A percentile compares a stretch with the other conserved stretches of the same genome.
These are phyloP conservation scores for Sanghuangporus sanghuang DNA, from an alignment of 1,284 basidiomycete species.

Conservation along the genomic window DNA sequence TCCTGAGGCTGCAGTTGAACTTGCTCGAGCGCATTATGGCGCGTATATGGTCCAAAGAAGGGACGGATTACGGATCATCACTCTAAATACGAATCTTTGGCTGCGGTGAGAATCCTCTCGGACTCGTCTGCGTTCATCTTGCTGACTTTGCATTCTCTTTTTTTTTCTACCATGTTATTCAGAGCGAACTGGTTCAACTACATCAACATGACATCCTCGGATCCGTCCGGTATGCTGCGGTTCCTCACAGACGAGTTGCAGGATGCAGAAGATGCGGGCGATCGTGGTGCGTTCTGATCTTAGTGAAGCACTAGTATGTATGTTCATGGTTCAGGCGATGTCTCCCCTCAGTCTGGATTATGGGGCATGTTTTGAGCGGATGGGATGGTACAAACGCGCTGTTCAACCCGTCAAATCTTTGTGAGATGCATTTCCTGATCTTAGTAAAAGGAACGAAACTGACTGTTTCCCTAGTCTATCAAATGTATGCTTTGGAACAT, in stretches of 20 bases:
- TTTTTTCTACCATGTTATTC: not conserved
- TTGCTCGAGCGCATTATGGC: slow-evolving; percentile 66
- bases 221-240: slow-evolving; percentile 69
- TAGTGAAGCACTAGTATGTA: not conserved
- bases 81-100: slow-evolving; percentile 76
- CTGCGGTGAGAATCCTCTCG: not conserved
- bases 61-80: slow-evolving; percentile 69
- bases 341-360: slow-evolving; percentile 60
- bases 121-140: no score
- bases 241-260: slow-evolving; percentile 82
- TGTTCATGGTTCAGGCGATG: not conserved
- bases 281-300: slow-evolving; percentile 42
- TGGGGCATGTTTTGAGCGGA: slow-evolving; percentile 73
- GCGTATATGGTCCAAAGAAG: slow-evolving; percentile 66
- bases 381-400: slow-evolving; percentile 71
- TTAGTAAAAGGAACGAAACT: not conserved
- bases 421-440: slow-evolving; percentile 33
- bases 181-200: slow-evolving; percentile 73
- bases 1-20: slow-evolving; percentile 46
- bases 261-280: slow-evolving; percentile 65
- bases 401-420: slow-evolving; percentile 55
- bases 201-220: slow-evolving; percentile 68
- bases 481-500: slow-evolving; percentile 43
- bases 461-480: slow-evolving; percentile 47
- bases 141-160: not conserved